Conservation (phyloP, 345 rosid genomes). For the Linum lewisii region DNA sequence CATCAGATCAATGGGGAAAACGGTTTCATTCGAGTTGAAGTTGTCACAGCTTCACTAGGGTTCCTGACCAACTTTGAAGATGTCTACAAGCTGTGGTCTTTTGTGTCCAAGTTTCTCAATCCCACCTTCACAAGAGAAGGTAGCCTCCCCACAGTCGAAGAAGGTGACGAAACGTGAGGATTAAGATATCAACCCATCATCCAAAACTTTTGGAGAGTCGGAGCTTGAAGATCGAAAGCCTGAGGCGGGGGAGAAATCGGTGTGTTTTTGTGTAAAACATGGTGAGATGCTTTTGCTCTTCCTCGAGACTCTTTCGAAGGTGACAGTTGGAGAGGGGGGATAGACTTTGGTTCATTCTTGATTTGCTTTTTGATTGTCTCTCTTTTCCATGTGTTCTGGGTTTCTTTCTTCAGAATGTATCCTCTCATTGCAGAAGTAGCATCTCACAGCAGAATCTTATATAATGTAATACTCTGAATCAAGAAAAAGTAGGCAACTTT, state of each 20-base stretch:
- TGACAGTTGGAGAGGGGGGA: slow-evolving; percentile 22
- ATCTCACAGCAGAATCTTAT: no score
- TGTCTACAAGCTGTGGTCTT: slow-evolving; percentile 84
- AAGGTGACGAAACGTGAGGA: slow-evolving; percentile 47
- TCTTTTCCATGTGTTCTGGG: slow-evolving; percentile 11
- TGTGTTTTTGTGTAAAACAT: no score
- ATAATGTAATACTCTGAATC: slow-evolving; percentile 42
- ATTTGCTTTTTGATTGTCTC: slow-evolving; percentile 28
- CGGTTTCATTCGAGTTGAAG: slow-evolving; percentile 71
- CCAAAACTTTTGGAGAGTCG: slow-evolving; percentile 18
- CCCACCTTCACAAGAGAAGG: slow-evolving; percentile 59
- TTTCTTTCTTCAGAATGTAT: no score
- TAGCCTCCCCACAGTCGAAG: slow-evolving; percentile 65
- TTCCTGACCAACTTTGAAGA: slow-evolving; percentile 95
- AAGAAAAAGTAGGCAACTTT: slow-evolving; percentile 16
- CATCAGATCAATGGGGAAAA: slow-evolving; percentile 36
- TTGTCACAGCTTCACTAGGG: slow-evolving; percentile 90
- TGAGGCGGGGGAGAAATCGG: slow-evolving; percentile 1
- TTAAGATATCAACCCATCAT: slow-evolving; percentile 2
- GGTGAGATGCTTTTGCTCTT: slow-evolving; percentile 28
- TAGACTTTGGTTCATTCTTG: slow-evolving; percentile 38
- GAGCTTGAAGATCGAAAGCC: slow-evolving; percentile 25
- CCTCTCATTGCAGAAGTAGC: no score
- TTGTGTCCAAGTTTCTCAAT: slow-evolving; percentile 84
- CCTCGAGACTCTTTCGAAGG: slow-evolving; percentile 18